These are phyloP conservation scores for Rickenella mellea DNA, from an alignment of 768 basidiomycete species.

Conservation along the genomic window DNA sequence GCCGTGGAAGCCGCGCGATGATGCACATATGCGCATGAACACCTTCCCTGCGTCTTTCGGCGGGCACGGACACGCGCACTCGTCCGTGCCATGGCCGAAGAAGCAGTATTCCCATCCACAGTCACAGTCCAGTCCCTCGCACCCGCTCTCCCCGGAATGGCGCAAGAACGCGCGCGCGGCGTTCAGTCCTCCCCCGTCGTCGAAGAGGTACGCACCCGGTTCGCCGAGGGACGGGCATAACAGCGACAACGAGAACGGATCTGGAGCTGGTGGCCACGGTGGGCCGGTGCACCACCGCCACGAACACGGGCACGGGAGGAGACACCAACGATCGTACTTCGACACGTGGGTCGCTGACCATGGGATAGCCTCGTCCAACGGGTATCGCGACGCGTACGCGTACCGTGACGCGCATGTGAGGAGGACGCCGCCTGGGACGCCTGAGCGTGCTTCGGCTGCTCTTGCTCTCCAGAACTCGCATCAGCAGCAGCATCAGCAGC, in stretches of 20 bases:
- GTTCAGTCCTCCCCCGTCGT: too few species aligned
- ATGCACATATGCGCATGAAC: conserved; percentile 28
- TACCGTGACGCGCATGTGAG: conserved; percentile 19
- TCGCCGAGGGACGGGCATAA: conserved; percentile 37
- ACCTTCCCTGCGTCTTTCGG: conserved; percentile 31
- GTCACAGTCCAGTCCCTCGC: background rate
- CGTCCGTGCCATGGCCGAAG: conserved; percentile 30
- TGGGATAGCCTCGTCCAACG: background rate
- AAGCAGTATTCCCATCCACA: background rate
- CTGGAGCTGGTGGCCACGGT: background rate
- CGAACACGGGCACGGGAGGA: conserved; percentile 19
- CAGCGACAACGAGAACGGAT: background rate
- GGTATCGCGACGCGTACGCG: too few species aligned
- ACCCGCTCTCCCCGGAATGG: conserved; percentile 11
- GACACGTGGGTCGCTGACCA: conserved; percentile 25
- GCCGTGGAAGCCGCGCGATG: conserved; percentile 28
- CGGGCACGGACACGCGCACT: background rate
- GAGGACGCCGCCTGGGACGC: conserved; percentile 42
- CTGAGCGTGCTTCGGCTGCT: conserved; percentile 19
- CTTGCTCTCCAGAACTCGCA: too few species aligned
- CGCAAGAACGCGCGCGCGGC: conserved; percentile 4
- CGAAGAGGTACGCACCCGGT: conserved; percentile 25
- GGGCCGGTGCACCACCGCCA: too few species aligned
- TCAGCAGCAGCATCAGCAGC: too few species aligned
- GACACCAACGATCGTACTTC: conserved; percentile 53